Conservation (phyloP, 2,329 filamentous ascomycete species). For the Fusarium temperatum region DNA sequence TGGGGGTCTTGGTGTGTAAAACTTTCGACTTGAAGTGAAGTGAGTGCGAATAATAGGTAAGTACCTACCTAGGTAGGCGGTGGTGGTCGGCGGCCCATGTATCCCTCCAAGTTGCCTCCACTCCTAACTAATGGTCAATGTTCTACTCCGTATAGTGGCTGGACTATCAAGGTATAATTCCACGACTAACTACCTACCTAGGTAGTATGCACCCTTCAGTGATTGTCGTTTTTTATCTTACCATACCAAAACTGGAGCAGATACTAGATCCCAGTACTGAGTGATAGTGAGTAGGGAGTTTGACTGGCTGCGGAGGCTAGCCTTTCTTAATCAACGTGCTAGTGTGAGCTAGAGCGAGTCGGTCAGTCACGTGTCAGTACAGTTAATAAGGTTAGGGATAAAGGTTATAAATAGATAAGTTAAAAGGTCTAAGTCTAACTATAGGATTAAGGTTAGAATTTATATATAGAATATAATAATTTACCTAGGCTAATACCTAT, state of each 20-base stretch:
- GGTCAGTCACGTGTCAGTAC: too few species aligned
- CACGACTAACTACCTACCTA: neutral
- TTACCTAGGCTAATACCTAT: too few species aligned
- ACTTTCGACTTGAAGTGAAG: neutral
- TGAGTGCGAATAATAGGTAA: neutral
- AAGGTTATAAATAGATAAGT: too few species aligned
- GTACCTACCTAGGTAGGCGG: too few species aligned
- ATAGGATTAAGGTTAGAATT: too few species aligned
- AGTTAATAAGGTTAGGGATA: too few species aligned
- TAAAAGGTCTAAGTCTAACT: too few species aligned
- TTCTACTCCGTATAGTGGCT: neutral
- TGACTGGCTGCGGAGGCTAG: neutral
- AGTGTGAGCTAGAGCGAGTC: too few species aligned
- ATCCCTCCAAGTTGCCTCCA: neutral
- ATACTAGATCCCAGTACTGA: neutral
- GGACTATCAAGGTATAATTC: conserved; percentile 3
- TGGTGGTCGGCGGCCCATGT: neutral
- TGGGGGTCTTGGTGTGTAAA: neutral
- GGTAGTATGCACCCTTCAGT: neutral
- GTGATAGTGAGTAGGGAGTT: neutral
- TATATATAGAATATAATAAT: too few species aligned
- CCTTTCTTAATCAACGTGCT: neutral
- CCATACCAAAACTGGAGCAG: neutral
- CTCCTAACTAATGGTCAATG: neutral
- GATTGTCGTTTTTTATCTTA: neutral